Evolutionary conservation across 352 stramenopile genomes (phyloP), one percentile per base, ranked within the genome.

Genomic region (Phytophthora tentaculata): DNA sequence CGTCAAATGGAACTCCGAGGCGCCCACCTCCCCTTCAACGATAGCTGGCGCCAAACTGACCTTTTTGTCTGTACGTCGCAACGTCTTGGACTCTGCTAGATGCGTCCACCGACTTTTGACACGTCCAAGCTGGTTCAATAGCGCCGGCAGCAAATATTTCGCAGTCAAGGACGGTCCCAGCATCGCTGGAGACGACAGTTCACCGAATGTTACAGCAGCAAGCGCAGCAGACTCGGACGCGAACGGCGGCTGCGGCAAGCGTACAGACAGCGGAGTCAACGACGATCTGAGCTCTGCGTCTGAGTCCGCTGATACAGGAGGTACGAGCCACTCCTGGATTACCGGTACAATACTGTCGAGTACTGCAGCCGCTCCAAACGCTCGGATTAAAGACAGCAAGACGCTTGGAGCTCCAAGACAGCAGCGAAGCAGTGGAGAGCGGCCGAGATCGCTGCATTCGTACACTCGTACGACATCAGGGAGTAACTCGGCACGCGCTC

Each of bases 251-350:
- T 50, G 19, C 19, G 48, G 55, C 8, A 53, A 70, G 10, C 50
- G 53, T 52, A 57, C 44, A 37, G 60, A 69, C 2, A 39, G n/a
- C 23, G 60, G 52, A 20, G 60, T 76, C 23, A 71, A 41, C 13
- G 63, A 73, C 20, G 52, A 62, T 56, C 69, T 50, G 45, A 70
- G 28, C 20, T 67, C 9, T 10, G 20, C 26, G 5, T 68, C 67
- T 0, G 62, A 47, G 29, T 59, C 49, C 23, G 70, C 39, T 4
- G 47, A n/a, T 16, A 45, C 19, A 52, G 64, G 68, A 45, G 80
- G 67, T 3, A 80, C 70, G 3, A 92, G 55, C 87, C 87, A 95
- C 44, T 94, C 87, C 2, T 90, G 32, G 1, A 95, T 47, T 3
- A 90, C 72, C 6, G 85, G 87, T 7, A 94, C 44, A 56, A 94